Percentiles rank a stretch among this genome's conserved stretches.
These are phyloP conservation scores for Leptodontidium sp. DNA, from an alignment of 2,329 filamentous ascomycete genomes.

Conservation along the genomic window DNA sequence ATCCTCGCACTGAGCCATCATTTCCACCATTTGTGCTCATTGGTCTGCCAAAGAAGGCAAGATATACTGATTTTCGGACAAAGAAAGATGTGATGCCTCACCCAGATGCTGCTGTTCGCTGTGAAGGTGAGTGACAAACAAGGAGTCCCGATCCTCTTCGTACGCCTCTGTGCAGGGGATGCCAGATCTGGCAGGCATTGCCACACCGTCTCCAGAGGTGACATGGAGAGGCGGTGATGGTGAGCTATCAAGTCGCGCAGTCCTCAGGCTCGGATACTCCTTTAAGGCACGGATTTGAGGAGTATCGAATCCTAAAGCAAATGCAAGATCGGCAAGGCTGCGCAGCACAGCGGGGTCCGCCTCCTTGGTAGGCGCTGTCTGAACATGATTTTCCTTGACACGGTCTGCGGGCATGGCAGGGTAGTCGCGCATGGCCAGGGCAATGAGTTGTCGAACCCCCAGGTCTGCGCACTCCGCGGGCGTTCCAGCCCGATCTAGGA, in stretches of 20 bases:
- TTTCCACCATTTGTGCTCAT: constrained; percentile 10
- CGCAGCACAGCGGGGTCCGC: constrained; percentile 5
- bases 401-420: constrained; percentile 17
- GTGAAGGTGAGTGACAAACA: constrained; percentile 32
- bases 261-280: constrained; percentile 19
- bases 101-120: constrained; percentile 20
- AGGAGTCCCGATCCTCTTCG: constrained; percentile 21
- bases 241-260: constrained; percentile 9
- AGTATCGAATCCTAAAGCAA: constrained; percentile 13
- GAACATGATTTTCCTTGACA: constrained; percentile 17
- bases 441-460: constrained; percentile 18
- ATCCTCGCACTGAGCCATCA: neutral
- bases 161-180: neutral
- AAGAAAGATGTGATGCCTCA: constrained; percentile 33
- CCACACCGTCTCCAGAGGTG: constrained; percentile 15
- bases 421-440: constrained; percentile 22
- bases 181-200: neutral
- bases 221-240: constrained; percentile 18
- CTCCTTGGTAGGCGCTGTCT: constrained; percentile 13
- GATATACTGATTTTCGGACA: constrained; percentile 31
- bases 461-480: constrained; percentile 18
- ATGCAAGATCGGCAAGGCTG: constrained; percentile 12
- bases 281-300: constrained; percentile 24
- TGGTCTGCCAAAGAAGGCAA: constrained; percentile 31
- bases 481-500: constrained; percentile 9